Evolutionary conservation across 2,329 filamentous ascomycete species (phyloP), one percentile per base, ranked within the genome.

Genomic region (Microdochium trichocladiopsis): DNA sequence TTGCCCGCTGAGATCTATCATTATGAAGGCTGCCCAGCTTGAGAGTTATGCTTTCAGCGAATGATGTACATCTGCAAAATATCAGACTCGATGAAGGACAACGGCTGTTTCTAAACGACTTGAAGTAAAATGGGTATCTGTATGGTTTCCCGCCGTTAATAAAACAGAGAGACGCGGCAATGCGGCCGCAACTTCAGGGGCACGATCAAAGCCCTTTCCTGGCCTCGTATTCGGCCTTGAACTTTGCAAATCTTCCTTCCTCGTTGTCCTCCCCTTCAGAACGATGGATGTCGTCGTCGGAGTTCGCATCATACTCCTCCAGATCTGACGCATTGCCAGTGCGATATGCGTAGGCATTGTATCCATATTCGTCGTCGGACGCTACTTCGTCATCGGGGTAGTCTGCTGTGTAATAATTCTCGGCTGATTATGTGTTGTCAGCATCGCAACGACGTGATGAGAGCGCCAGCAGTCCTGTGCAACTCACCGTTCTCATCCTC

Each of bases 301-400:
- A 61, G 6, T 66, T 64, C 21, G 74, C 63, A 51, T 76, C 76
- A 51, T 73, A 80, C 58, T 82, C 78, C 58, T 82, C 78, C 8
- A 76, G 67, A 56, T 81, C 78, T 2, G 79, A 80, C 9, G 76
- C 77, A 50, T 80, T 78, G 23, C 67, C 68, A 21, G 71, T 79
- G 45, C 75, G 73, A 61, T 77, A 84, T 31, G 71, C 67, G 62
- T 84, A 84, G 1, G 80, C 65, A 51, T 81, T 76, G 10, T 73
- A 71, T 45, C 74, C 79, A 55, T 76, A 80, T 64, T 87, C 83
- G 57, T 87, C 84, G 59, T 90, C 87, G 16, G 82, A 85, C 47
- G 82, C 84, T 14, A 90, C 77, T 64, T 92, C 88, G 51, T 92
- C 87, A 56, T 92, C 88, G 1, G 88, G 88, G 59, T 92, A 92